Percentiles rank a stretch among this genome's conserved stretches.
Conservation (phyloP, 495 filamentous ascomycete genomes). For the Podospora bellae-mahoneyi region DNA sequence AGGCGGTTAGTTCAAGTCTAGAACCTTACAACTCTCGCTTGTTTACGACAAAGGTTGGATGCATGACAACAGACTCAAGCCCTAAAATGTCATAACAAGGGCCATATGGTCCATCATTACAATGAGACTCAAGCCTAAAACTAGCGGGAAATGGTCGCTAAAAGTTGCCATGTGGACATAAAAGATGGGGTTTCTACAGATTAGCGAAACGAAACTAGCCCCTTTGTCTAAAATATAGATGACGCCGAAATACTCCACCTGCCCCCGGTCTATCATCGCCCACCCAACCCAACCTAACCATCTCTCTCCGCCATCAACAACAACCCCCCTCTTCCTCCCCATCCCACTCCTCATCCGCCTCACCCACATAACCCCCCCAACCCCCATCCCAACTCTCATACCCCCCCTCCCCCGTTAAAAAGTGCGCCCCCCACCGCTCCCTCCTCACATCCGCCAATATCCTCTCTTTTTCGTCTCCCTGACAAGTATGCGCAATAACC, state of each 20-base stretch:
- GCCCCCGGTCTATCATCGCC: background rate
- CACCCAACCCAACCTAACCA: background rate
- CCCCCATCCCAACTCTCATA: conserved; percentile 19
- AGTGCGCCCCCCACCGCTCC: conserved; percentile 24
- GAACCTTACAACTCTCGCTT: too few species aligned
- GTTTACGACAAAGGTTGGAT: too few species aligned
- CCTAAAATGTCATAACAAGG: too few species aligned
- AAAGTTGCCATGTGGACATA: too few species aligned
- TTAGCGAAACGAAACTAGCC: background rate
- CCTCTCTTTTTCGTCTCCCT: conserved; percentile 9
- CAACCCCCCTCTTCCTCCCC: background rate
- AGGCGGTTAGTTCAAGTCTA: too few species aligned
- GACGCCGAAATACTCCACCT: too few species aligned
- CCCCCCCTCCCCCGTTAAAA: conserved; percentile 24
- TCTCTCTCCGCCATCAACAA: background rate
- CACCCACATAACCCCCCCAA: background rate
- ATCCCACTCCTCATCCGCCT: conserved; percentile 10
- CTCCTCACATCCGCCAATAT: conserved; percentile 17
- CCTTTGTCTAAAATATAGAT: background rate
- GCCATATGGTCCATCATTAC: too few species aligned
- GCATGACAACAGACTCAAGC: too few species aligned
- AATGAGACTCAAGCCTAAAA: too few species aligned
- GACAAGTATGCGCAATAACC: conserved; percentile 23
- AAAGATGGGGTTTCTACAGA: too few species aligned
- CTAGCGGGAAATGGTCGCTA: too few species aligned